Conservation (phyloP, 2,329 filamentous ascomycete genomes). For the Fusarium sp. region DNA sequence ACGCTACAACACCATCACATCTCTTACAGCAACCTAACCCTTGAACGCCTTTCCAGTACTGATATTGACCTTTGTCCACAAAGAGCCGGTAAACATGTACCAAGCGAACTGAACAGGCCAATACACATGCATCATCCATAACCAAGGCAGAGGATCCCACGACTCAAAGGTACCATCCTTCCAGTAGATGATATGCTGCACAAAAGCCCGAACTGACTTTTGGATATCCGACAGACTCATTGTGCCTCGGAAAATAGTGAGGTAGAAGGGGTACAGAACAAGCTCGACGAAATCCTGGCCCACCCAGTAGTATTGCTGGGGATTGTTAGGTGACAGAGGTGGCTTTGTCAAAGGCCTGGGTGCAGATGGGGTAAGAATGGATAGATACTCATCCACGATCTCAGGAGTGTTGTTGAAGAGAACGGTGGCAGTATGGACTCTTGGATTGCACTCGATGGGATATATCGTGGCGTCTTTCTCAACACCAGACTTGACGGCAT, state of each 20-base stretch:
- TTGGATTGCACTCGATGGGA: constrained; percentile 77
- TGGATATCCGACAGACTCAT: constrained; percentile 35
- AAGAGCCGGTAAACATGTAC: constrained; percentile 55
- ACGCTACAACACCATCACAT: not conserved
- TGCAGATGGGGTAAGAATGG: constrained; percentile 49
- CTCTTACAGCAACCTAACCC: not conserved
- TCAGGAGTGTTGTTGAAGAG: constrained; percentile 63
- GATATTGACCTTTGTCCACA: constrained; percentile 74
- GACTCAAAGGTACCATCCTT: constrained; percentile 63
- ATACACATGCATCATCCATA: constrained; percentile 67
- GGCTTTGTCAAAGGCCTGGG: constrained; percentile 11
- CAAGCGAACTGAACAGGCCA: constrained; percentile 63
- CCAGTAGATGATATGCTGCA: constrained; percentile 58
- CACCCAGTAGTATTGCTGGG: constrained; percentile 67
- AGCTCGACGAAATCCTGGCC: constrained; percentile 70
- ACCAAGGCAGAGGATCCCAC: constrained; percentile 67
- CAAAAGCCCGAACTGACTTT: constrained; percentile 43
- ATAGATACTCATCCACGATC: constrained; percentile 65
- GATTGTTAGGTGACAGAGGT: constrained; percentile 37
- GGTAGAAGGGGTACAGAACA: constrained; percentile 58
- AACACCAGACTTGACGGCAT: not conserved
- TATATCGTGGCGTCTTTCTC: constrained; percentile 57
- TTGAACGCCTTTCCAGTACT: constrained; percentile 62
- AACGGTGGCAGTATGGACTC: constrained; percentile 74
- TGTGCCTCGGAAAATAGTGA: constrained; percentile 42